A percentile compares a stretch with the other conserved stretches of the same genome.
phyloP scores from a whole-genome alignment of 257 asterid species.

The Ilex asprella region DNA sequence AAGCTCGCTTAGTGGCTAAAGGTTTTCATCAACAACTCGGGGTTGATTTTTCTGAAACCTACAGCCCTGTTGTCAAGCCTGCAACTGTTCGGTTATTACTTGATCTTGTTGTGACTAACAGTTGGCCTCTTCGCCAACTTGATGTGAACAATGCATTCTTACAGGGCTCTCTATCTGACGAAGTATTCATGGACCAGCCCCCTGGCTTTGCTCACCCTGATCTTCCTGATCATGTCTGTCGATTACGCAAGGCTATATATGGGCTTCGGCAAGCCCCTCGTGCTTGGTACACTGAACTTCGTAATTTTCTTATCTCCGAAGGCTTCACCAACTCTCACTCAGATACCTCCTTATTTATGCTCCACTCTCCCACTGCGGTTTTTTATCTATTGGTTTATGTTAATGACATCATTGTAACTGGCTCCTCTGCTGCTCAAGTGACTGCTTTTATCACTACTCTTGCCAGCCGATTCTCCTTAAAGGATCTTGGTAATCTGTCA shows the following conservation, averaged over 20 bases:
- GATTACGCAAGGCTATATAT: background rate
- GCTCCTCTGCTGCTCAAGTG: background rate
- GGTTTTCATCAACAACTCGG: background rate
- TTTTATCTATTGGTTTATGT: background rate
- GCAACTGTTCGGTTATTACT: background rate
- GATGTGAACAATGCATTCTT: no score
- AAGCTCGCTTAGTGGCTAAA: background rate
- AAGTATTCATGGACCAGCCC: background rate
- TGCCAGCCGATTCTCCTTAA: background rate
- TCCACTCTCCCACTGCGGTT: background rate
- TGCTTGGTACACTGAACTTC: background rate
- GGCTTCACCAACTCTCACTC: background rate
- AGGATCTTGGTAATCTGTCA: background rate
- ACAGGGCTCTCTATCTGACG: background rate
- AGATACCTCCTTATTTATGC: background rate
- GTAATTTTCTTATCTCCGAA: background rate
- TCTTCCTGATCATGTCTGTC: background rate
- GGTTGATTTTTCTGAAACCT: background rate
- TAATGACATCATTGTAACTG: background rate
- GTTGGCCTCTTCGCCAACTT: background rate
- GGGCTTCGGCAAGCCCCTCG: background rate
- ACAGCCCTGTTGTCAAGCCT: background rate
- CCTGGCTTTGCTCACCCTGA: background rate
- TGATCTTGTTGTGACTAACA: background rate
- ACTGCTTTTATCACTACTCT: background rate